Evolutionary conservation across 331 rosid species (phyloP), one percentile per base, ranked within the genome.

Genomic region (Arachis monticola): DNA sequence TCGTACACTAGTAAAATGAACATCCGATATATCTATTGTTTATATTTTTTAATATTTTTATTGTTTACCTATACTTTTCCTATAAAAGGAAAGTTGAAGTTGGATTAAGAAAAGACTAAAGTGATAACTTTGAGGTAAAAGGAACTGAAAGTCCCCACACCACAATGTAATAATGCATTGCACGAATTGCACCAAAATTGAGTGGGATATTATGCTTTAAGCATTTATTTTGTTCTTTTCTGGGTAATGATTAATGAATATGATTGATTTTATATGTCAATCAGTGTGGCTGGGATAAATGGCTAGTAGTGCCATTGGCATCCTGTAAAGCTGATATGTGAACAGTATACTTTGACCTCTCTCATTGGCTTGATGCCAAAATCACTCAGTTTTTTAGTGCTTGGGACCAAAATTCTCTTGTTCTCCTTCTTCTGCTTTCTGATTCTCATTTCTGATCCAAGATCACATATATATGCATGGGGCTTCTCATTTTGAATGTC

Each of bases 61-160:
- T 17, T 17, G 22, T 17, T 17, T 17, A 17, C 22, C 22, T 17
- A 17, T 17, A 17, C 22, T 17, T 17, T 17, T 17, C 22, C 22
- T 17, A 17, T 17, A 22, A 66, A 59, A 27, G 64, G 47, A 13
- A 46, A 31, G 32, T 6, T 40, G 59, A 56, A 61, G 32, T 70
- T 57, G 66, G 81, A 70, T 81, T 9, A 76, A 8, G 74, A 64
- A 70, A 70, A 73, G 55, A 30, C 9, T 56, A 64, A 62, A 55
- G 73, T 3, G 76, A 73, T 64, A 78, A 72, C 71, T 82, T 67
- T 66, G 83, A 64, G 83, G 78, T 71, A 75, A 81, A 77, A 58
- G 67, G 80, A 76, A 83, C 61, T 83, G 83, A 82, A 59, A 74
- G 87, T 76, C 87, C 87, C 91, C 87, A 85, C 85, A 48, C 77